These are phyloP conservation scores for Platanus orientalis DNA, from an alignment of 164 flowering plant genomes.

Conservation along the genomic window DNA sequence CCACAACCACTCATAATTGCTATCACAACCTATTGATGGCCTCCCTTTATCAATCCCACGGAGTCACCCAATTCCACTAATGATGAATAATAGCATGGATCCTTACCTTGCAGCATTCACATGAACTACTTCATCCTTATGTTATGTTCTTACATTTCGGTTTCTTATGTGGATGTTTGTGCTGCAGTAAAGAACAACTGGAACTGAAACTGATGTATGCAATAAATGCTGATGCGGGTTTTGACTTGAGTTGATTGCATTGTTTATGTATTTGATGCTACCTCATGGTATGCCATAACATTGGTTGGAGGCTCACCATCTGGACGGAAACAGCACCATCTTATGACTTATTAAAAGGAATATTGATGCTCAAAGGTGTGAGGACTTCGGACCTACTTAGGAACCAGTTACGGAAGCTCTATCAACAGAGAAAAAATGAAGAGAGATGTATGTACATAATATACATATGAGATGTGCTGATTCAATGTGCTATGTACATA, in stretches of 20 bases:
- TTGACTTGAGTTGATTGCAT: slow-evolving; percentile 67
- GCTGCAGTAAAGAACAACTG: slow-evolving; percentile 84
- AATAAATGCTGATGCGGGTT: slow-evolving; percentile 91
- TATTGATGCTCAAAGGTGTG: background rate
- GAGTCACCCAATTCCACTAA: no score
- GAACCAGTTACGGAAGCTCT: background rate
- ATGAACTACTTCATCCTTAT: no score
- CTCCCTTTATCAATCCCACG: no score
- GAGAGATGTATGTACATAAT: slow-evolving; percentile 1
- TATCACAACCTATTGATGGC: no score
- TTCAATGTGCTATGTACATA: slow-evolving; percentile 5
- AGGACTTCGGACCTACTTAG: background rate
- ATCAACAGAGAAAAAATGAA: background rate
- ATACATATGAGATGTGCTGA: background rate
- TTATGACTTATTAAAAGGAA: background rate
- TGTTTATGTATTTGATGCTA: background rate
- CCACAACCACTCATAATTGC: no score
- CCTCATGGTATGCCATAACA: background rate
- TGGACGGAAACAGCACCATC: background rate
- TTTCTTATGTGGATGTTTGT: slow-evolving; percentile 7
- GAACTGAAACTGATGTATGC: slow-evolving; percentile 78
- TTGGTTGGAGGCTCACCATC: background rate
- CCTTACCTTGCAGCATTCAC: no score
- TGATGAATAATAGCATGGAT: no score
- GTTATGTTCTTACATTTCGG: no score